These are phyloP conservation scores for Heliamphora pulchella DNA, from an alignment of 179 eudicot genomes.

Conservation along the genomic window DNA sequence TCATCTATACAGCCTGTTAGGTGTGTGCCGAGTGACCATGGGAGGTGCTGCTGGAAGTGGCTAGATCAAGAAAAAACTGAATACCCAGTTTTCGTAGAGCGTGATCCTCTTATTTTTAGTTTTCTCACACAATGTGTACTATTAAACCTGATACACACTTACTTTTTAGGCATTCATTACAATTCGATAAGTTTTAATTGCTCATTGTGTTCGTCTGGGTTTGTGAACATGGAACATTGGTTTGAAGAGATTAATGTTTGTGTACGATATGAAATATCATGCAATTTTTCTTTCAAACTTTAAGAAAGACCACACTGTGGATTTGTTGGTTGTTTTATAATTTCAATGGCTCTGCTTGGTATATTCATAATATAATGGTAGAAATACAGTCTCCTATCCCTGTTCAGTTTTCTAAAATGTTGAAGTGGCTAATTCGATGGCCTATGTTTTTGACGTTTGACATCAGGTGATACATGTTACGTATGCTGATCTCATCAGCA, in stretches of 20 bases:
- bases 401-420: not conserved
- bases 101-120: not conserved
- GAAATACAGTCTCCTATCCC: not conserved
- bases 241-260: not conserved
- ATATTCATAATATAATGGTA: not conserved
- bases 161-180: not conserved
- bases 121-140: not conserved
- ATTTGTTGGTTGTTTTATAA: not conserved
- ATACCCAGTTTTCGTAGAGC: not conserved
- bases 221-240: not conserved
- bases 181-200: not conserved
- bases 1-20: too few relatives aligned
- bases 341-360: not conserved
- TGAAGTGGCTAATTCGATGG: constrained; percentile 12
- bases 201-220: not conserved
- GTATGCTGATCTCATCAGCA: constrained; percentile 11
- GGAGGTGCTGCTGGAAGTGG: not conserved
- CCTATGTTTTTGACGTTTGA: constrained; percentile 10
- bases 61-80: not conserved
- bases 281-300: not conserved
- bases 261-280: not conserved
- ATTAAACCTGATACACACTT: not conserved
- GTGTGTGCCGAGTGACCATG: not conserved
- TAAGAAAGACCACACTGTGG: not conserved
- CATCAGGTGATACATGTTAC: not conserved